Evolutionary conservation across 805 yeast genomes (phyloP).

Genomic region (Candida arabinofermentans): DNA sequence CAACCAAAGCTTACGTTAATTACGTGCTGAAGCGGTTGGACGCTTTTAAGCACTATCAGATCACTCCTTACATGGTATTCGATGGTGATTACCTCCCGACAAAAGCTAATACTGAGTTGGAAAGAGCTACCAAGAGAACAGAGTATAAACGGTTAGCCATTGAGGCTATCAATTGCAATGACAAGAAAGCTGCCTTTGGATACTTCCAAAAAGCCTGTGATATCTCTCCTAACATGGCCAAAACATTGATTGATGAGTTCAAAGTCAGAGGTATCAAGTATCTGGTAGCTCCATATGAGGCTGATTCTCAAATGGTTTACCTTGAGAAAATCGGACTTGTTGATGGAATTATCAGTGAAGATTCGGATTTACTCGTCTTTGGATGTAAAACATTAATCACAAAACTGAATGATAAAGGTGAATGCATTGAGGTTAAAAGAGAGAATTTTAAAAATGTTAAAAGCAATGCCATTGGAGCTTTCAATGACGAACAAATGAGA

Average conservation of each 20-base stretch:
- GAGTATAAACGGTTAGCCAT: slow-evolving; percentile 57
- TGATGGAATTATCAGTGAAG: slow-evolving; percentile 88
- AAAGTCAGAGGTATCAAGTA: slow-evolving; percentile 54
- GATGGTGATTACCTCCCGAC: slow-evolving; percentile 88
- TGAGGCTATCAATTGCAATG: slow-evolving; percentile 47
- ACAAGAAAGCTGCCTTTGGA: slow-evolving; percentile 56
- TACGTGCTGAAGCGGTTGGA: slow-evolving; percentile 64
- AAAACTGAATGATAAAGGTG: slow-evolving; percentile 67
- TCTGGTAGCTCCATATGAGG: slow-evolving; percentile 97
- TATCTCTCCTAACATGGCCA: slow-evolving; percentile 89
- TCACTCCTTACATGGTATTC: slow-evolving; percentile 83
- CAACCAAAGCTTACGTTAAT: slow-evolving; percentile 68
- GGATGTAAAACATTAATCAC: slow-evolving; percentile 78
- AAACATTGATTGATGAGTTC: slow-evolving; percentile 71
- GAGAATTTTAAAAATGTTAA: slow-evolving; percentile 41
- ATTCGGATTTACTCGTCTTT: slow-evolving; percentile 85
- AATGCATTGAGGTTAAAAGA: slow-evolving; percentile 65
- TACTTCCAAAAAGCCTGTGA: slow-evolving; percentile 77
- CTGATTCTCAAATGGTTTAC: slow-evolving; percentile 95
- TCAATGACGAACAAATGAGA: slow-evolving; percentile 57
- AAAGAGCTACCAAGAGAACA: slow-evolving; percentile 53
- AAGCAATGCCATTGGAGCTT: slow-evolving; percentile 40
- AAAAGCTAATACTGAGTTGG: slow-evolving; percentile 67
- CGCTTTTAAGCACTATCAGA: slow-evolving; percentile 62
- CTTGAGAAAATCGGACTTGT: slow-evolving; percentile 71